Conservation (phyloP, 2,329 filamentous ascomycete species). For the Aspergillus ibericus region DNA sequence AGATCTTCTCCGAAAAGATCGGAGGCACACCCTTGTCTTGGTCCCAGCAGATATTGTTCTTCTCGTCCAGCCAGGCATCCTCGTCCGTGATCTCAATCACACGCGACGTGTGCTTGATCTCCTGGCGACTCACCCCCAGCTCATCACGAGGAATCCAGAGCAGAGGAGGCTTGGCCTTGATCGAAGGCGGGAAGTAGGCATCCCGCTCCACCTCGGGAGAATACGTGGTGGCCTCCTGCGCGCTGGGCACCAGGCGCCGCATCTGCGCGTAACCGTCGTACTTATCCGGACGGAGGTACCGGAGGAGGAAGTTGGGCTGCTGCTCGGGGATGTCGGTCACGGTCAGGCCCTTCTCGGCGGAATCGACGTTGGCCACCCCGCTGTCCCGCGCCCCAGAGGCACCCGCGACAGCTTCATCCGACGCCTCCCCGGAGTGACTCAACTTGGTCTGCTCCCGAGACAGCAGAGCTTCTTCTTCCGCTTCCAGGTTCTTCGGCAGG, state of each 20-base stretch:
- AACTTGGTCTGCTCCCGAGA: slow-evolving; percentile 31
- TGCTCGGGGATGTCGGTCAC: slow-evolving; percentile 27
- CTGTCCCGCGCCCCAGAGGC: slow-evolving; percentile 17
- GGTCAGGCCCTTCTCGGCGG: slow-evolving; percentile 39
- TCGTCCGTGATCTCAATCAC: slow-evolving; percentile 80
- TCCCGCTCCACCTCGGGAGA: slow-evolving; percentile 60
- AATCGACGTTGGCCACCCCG: slow-evolving; percentile 32
- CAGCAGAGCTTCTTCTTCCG: slow-evolving; percentile 55
- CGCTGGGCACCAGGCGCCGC: slow-evolving; percentile 66
- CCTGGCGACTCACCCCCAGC: slow-evolving; percentile 73
- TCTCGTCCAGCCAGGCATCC: slow-evolving; percentile 68
- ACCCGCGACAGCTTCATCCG: slow-evolving; percentile 17
- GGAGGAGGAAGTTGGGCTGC: slow-evolving; percentile 38
- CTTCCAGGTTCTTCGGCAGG: slow-evolving; percentile 70
- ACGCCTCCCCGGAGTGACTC: slow-evolving; percentile 22
- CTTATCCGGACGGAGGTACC: slow-evolving; percentile 74
- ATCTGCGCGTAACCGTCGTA: slow-evolving; percentile 72
- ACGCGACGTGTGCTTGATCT: slow-evolving; percentile 69
- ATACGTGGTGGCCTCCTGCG: slow-evolving; percentile 60
- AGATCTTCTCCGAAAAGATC: slow-evolving; percentile 58
- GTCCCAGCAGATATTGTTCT: slow-evolving; percentile 65
- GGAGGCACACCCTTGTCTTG: slow-evolving; percentile 57
- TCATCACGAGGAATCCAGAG: slow-evolving; percentile 84
- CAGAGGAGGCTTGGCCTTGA: slow-evolving; percentile 62
- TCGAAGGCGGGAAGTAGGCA: slow-evolving; percentile 73